Percentiles rank a stretch among this genome's conserved stretches.
phyloP scores from a whole-genome alignment of 768 basidiomycete genomes.

The Leccinum aurantiacum region DNA sequence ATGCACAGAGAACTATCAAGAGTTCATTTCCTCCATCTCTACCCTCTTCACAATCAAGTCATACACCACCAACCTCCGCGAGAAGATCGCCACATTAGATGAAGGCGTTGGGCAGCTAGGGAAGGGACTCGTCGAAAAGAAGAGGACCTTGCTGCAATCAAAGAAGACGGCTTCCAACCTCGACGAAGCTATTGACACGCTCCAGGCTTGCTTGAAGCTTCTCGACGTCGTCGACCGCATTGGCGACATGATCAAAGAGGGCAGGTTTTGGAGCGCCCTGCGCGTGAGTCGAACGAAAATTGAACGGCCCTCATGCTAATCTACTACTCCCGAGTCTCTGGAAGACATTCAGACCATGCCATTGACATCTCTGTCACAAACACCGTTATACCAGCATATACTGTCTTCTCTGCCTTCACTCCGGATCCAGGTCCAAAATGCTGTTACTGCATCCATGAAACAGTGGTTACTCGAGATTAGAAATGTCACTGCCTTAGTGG shows the following conservation, averaged over 20 bases:
- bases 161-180: conserved; percentile 93
- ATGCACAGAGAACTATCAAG: conserved; percentile 95
- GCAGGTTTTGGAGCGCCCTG: conserved; percentile 95
- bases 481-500: conserved; percentile 83
- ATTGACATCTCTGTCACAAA: conserved; percentile 84
- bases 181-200: conserved; percentile 94
- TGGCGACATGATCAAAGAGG: conserved; percentile 88
- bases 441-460: conserved; percentile 92
- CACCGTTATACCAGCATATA: conserved; percentile 90
- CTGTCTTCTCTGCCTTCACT: conserved; percentile 89
- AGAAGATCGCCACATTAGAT: conserved; percentile 89
- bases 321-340: conserved; percentile 63
- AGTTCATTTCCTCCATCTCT: conserved; percentile 96
- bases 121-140: conserved; percentile 87
- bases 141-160: conserved; percentile 82
- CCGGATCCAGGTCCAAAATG: conserved; percentile 85
- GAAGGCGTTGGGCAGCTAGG: conserved; percentile 87
- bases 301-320: conserved; percentile 30
- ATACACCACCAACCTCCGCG: conserved; percentile 90
- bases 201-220: conserved; percentile 90
- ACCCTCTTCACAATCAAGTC: conserved; percentile 94
- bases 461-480: conserved; percentile 96
- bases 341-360: conserved; percentile 94
- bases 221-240: conserved; percentile 92
- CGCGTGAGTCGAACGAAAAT: conserved; percentile 57